These are phyloP conservation scores for Nicotiana attenuata DNA, from an alignment of 257 asterid species.

Conservation along the genomic window DNA sequence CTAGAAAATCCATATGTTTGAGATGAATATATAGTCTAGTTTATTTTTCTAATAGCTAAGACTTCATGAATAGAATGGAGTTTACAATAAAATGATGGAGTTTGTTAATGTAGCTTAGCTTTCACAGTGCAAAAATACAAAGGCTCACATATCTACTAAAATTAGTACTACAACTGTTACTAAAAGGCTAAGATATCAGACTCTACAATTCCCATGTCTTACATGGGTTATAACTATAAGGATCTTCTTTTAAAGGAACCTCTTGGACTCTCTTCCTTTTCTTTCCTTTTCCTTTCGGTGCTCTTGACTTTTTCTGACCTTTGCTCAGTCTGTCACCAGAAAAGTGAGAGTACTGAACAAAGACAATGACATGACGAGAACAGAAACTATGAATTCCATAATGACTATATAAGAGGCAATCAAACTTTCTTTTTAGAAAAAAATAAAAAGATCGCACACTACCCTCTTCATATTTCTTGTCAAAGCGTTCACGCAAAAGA, in stretches of 20 bases:
- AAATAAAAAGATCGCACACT: no score
- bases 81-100: no score
- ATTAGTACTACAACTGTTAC: not conserved
- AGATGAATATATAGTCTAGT: no score
- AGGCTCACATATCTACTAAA: not conserved
- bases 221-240: slow-evolving; percentile 22
- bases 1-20: no score
- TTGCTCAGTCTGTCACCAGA: not conserved
- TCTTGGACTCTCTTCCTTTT: not conserved
- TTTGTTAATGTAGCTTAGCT: no score
- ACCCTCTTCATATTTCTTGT: not conserved
- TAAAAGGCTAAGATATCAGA: no score
- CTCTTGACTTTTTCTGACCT: slow-evolving; percentile 57
- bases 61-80: no score
- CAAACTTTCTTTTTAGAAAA: no score
- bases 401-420: not conserved
- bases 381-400: slow-evolving; percentile 31
- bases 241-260: not conserved
- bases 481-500: no score
- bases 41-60: no score
- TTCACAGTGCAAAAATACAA: no score
- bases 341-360: slow-evolving; percentile 22
- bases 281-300: slow-evolving; percentile 37
- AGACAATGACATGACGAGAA: slow-evolving; percentile 57
- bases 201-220: slow-evolving; percentile 35